Conservation (phyloP, 108 stramenopile species). For the Cyclotella baltica region DNA sequence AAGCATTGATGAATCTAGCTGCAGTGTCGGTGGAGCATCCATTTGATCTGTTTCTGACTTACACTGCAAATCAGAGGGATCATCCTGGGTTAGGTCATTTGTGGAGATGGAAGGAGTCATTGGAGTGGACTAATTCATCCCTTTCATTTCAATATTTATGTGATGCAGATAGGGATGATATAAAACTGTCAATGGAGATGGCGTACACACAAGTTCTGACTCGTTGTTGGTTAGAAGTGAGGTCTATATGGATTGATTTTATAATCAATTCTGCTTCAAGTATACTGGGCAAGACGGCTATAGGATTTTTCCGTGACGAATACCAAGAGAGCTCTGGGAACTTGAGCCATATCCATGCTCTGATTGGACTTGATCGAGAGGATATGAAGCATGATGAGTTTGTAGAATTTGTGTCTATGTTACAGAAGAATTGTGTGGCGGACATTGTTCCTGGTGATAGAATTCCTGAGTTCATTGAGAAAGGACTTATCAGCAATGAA, state of each 20-base stretch:
- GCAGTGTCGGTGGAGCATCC: background rate
- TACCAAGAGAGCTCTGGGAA: conserved; percentile 26
- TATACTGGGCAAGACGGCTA: background rate
- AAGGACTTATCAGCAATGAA: background rate
- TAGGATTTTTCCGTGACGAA: conserved; percentile 27
- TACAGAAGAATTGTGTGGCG: conserved; percentile 15
- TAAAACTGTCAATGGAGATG: conserved; percentile 16
- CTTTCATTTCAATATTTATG: background rate
- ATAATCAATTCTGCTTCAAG: background rate
- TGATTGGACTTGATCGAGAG: conserved; percentile 4
- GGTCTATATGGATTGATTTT: conserved; percentile 21
- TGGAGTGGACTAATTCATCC: background rate
- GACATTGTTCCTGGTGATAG: conserved; percentile 4
- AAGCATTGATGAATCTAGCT: background rate
- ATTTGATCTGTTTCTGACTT: conserved; percentile 11
- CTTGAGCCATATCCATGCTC: conserved; percentile 29
- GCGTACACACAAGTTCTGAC: conserved; percentile 15
- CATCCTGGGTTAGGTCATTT: conserved; percentile 10
- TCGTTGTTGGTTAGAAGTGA: conserved; percentile 25
- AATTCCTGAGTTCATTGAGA: background rate
- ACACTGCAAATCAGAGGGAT: background rate
- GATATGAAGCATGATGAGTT: conserved; percentile 18
- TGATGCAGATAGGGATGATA: background rate
- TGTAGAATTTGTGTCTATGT: background rate
- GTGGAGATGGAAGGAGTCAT: background rate